These are phyloP conservation scores for Penicillium sp. DNA, from an alignment of 2,329 filamentous ascomycete species.

Conservation along the genomic window DNA sequence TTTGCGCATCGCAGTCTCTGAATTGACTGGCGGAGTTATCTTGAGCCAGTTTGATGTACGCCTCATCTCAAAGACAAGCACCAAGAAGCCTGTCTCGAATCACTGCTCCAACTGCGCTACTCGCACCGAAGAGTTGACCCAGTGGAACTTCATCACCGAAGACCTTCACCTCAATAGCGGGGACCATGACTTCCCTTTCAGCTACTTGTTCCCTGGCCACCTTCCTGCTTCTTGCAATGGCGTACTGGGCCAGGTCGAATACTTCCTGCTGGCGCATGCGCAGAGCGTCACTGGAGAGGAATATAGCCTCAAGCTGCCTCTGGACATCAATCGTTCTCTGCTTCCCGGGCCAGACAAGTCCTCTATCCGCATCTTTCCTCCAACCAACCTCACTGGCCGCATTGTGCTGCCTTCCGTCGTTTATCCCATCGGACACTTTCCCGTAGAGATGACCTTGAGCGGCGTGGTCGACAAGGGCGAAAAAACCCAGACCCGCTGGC, in stretches of 20 bases:
- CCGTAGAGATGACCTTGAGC: constrained; percentile 68
- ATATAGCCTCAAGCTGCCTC: constrained; percentile 56
- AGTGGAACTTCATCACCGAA: constrained; percentile 65
- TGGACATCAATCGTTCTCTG: constrained; percentile 72
- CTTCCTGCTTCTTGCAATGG: constrained; percentile 77
- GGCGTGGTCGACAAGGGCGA: constrained; percentile 69
- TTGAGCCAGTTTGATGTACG: constrained; percentile 65
- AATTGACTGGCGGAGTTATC: constrained; percentile 51
- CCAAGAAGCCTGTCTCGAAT: constrained; percentile 70
- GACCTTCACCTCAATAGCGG: constrained; percentile 42
- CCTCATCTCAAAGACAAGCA: constrained; percentile 60
- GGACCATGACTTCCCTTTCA: constrained; percentile 76
- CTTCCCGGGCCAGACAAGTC: constrained; percentile 72
- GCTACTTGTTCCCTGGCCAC: constrained; percentile 71
- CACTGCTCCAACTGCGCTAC: constrained; percentile 70
- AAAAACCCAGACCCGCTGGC: constrained; percentile 70
- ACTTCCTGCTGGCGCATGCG: constrained; percentile 63
- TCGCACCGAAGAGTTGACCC: constrained; percentile 64
- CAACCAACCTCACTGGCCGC: constrained; percentile 82
- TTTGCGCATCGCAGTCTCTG: constrained; percentile 63
- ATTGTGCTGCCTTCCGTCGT: constrained; percentile 75
- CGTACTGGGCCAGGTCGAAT: constrained; percentile 63
- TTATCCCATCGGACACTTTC: constrained; percentile 76
- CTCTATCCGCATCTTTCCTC: constrained; percentile 88
- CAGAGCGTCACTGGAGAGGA: constrained; percentile 54